Evolutionary conservation across 192 early-diverging fungal species (phyloP), one percentile per base, ranked within the genome.

Genomic region (Gonapodya prolifera): DNA sequence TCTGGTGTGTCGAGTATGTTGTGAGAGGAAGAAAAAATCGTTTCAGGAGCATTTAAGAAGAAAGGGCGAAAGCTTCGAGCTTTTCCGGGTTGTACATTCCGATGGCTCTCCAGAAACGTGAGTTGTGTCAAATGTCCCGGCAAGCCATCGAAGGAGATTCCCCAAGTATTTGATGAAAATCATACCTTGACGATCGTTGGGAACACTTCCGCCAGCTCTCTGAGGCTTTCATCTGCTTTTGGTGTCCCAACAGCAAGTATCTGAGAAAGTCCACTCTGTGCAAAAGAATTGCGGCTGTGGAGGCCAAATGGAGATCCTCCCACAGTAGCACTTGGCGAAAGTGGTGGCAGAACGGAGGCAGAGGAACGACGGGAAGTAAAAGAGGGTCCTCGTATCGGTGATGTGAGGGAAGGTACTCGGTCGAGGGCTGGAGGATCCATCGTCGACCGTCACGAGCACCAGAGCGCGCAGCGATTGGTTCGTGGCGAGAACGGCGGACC

Each of bases 121-220:
- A n/a, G n/a, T n/a, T n/a, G n/a, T n/a, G n/a, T n/a, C n/a, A n/a
- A n/a, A n/a, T 61, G 45, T 8, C 45, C 45, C 45, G 8, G 8
- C 23, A 23, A 23, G 45, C 45, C 45, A 61, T 61, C 45, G 45
- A 61, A 61, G 8, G 8, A 8, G 45, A 61, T 23, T 23, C 8
- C 23, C 45, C 71, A 73, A 13, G 18, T n/a, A n/a, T n/a, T n/a
- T n/a, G n/a, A 73, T 13, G 16, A 18, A 29, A 30, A 73, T 16
- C 71, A 73, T 29, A 73, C 71, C 71, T 73, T 73, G 8, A 73
- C 71, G 29, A 73, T 73, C 16, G 71, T 32, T 8, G 71, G 71
- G 28, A 73, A 30, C 18, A 73, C 71, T 18, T 73, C 71, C 8
- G 71, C 18, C 8, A 73, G 71, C 28, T 73, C 71, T 32, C 28